phyloP scores from a whole-genome alignment of 169 alveolate species.

The Eimeria acervulina region DNA sequence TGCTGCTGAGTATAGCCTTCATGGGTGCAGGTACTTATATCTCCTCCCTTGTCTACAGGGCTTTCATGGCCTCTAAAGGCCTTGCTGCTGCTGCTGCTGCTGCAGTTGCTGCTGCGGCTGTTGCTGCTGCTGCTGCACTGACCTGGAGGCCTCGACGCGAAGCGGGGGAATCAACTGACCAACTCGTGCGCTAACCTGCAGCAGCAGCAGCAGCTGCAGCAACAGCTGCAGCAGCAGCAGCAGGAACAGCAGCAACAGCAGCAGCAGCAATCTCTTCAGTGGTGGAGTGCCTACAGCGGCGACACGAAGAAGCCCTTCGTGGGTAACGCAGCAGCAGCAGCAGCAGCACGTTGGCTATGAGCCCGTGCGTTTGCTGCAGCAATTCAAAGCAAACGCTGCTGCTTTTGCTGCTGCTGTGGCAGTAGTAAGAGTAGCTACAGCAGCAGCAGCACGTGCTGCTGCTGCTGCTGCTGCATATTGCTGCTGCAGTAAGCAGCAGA shows the following conservation, averaged over 20 bases:
- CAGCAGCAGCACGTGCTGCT: not conserved
- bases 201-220: slow-evolving; percentile 8
- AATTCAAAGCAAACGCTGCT: not conserved
- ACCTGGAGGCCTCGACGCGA: not conserved
- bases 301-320: too few relatives aligned
- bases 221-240: slow-evolving; percentile 2
- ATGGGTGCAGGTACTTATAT: slow-evolving; percentile 33
- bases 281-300: too few relatives aligned
- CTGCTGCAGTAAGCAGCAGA: too few relatives aligned
- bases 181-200: not conserved
- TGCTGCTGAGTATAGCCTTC: slow-evolving; percentile 3
- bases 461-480: too few relatives aligned
- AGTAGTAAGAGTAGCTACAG: not conserved
- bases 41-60: not conserved
- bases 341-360: not conserved
- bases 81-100: not conserved
- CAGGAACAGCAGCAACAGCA: not conserved
- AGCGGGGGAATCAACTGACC: not conserved
- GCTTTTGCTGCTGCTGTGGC: not conserved
- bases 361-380: not conserved
- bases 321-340: not conserved
- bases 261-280: too few relatives aligned
- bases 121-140: slow-evolving; percentile 21
- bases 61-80: not conserved
- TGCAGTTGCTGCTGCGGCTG: slow-evolving; percentile 18